Evolutionary conservation across 73 alveolate species (phyloP), one percentile per base, ranked within the genome.

Genomic region (Blepharisma japonicum): DNA sequence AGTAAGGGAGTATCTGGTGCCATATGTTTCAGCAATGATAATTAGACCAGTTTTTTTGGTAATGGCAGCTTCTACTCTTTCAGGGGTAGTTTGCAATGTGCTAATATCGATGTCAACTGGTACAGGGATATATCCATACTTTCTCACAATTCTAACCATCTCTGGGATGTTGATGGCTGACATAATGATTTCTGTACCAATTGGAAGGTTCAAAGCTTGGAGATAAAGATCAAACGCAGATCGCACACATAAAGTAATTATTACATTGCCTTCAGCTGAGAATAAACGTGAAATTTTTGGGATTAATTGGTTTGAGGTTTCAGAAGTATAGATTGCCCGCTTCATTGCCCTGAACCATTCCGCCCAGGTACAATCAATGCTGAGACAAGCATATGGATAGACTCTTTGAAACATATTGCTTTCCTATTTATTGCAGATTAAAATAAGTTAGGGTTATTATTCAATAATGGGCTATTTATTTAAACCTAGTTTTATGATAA

Each of bases 131-230:
- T 87, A 72, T 11, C 94, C 90, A 47, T 92, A 91, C 54, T 85
- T 86, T 49, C 88, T 67, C 55, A 92, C 80, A 6, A 90, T 87
- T 76, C 89, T 55, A n/a, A 87, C 85, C 94, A 90, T 90, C 38
- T 91, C 98, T 2, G 96, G 96, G 9, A 91, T 92, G 77, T 91
- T 90, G 54, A 92, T 87, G 11, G 91, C 92, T 39, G 92, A 87
- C 86, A 87, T 84, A 32, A 92, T 71, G 21, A 92, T 71, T 71
- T 92, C 98, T 14, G 94, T 71, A 4, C 98, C 98, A 47, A 77
- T 71, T 7, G 96, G 95, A 71, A 77, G 87, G 67, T 87, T 78
- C 48, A 83, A 77, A 0, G 92, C 96, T 71, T 89, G 83, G 74
- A 84, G 85, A 71, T 45, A 70, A 47, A 91, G 70, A 61, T 91